Evolutionary conservation across 306 rosid species (phyloP), one percentile per base, ranked within the genome.

Genomic region (Lathyrus tuberosus): DNA sequence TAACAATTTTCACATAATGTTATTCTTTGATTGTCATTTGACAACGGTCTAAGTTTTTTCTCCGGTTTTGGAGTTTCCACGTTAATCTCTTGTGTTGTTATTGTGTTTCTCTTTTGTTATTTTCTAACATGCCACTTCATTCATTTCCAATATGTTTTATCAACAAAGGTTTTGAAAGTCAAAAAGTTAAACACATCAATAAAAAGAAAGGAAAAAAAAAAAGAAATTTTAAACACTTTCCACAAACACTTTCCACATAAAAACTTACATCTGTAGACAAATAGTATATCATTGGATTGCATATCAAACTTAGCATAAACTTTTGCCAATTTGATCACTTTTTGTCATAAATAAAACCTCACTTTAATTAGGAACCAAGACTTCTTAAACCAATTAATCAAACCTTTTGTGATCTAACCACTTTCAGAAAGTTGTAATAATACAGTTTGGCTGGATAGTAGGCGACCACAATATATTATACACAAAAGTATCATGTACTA

Each of bases 401-500:
- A 9, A 37, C 7, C 73, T 74, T 66, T 82, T 71, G 73, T 54
- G 24, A 78, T 82, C 78, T 38, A 18, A 11, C 84, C 26, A 76
- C 79, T 79, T 84, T 75, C 62, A 31, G 15, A 54, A 52, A 35
- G 40, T 35, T 7, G 10, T 35, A 35, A 35, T 35, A 35, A 35
- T 35, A 35, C 40, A 6, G 10, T 35, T 35, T 35, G 10, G 40
- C 40, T 35, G 40, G 40, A 35, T 35, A 35, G 10, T 35, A 35
- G 40, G 40, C 10, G 40, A 35, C 40, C 40, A 35, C 8, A 35
- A 1, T 7, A 35, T 35, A 35, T 35, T 7, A 35, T 35, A 35
- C 40, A 35, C 40, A 35, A 35, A 35, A 8, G 9, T 35, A 35
- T 35, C 2, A 6, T 35, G 10, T 7, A 35, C 40, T 35, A 35